Evolutionary conservation across 2,329 filamentous ascomycete genomes (phyloP).

Genomic region (Chrysosporium queenslandicum): DNA sequence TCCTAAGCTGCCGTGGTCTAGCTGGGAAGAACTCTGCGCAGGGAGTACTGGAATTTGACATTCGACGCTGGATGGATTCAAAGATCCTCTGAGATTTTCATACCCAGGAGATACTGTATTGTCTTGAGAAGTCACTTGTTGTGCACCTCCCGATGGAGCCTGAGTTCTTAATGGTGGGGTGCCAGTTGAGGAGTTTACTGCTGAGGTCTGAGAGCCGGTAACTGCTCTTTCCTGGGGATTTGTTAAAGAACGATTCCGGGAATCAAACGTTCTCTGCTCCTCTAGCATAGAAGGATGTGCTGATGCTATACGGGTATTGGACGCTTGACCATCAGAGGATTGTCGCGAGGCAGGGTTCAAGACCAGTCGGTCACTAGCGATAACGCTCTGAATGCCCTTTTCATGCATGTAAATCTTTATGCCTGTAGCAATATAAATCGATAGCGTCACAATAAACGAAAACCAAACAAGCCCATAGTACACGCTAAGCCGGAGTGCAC

Average conservation of each 20-base stretch:
- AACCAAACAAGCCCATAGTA: constrained; percentile 53
- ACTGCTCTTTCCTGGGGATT: background rate
- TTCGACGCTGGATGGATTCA: background rate
- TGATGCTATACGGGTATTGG: background rate
- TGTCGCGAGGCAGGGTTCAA: background rate
- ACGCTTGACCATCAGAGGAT: too few relatives aligned
- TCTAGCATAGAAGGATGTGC: background rate
- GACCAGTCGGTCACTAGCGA: background rate
- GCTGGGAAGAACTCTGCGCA: background rate
- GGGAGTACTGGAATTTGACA: background rate
- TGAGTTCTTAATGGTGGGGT: background rate
- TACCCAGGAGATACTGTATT: background rate
- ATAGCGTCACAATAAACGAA: constrained; percentile 32
- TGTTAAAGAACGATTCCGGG: background rate
- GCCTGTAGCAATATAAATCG: constrained; percentile 35
- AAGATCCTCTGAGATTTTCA: background rate
- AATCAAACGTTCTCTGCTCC: background rate
- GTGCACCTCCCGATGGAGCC: background rate
- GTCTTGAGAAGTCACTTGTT: background rate
- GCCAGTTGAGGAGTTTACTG: background rate
- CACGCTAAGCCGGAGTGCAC: constrained; percentile 59
- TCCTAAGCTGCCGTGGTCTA: background rate
- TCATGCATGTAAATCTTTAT: constrained; percentile 42
- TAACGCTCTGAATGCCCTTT: constrained; percentile 2
- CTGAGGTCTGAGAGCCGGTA: background rate